Evolutionary conservation across 1,284 basidiomycete species (phyloP), one percentile per base, ranked within the genome.

Genomic region (Hymenochaete sp.): DNA sequence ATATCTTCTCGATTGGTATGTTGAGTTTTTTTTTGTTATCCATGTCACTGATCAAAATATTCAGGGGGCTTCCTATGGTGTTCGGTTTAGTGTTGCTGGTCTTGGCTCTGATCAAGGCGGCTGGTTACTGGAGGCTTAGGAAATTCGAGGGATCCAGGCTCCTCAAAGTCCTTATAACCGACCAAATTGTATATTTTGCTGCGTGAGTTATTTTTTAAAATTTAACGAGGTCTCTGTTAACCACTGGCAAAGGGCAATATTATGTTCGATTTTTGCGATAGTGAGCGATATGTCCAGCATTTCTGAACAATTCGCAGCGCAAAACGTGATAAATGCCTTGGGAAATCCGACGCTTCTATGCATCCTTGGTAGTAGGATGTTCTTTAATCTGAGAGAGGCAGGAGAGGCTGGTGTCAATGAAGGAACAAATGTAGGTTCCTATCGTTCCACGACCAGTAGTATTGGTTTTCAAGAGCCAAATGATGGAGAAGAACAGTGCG

Each of bases 391-490:
- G 28, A 22, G 22, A 11, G 41, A 43, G 19, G 41, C 41, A 3
- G 28, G 18, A 9, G 28, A 43, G 18, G 21, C 14, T 10, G 41
- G 41, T 43, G 41, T 43, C 28, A 43, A 43, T 22, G 41, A 22
- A 9, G 41, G 41, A 2, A 43, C 41, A 4, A 32, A 18, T 16
- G 22, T n/a, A 21, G 24, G 21, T n/a, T n/a, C n/a, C n/a, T n/a
- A n/a, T n/a, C n/a, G n/a, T n/a, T n/a, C n/a, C n/a, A n/a, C n/a
- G n/a, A n/a, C n/a, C n/a, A n/a, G n/a, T n/a, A n/a, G n/a, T n/a
- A n/a, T n/a, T n/a, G n/a, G n/a, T n/a, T n/a, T n/a, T n/a, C n/a
- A n/a, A n/a, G n/a, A n/a, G n/a, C n/a, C n/a, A n/a, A n/a, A n/a
- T n/a, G n/a, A n/a, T n/a, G n/a, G n/a, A n/a, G n/a, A n/a, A n/a